phyloP scores from a whole-genome alignment of 164 flowering plant genomes.

The Sextonia rubra region DNA sequence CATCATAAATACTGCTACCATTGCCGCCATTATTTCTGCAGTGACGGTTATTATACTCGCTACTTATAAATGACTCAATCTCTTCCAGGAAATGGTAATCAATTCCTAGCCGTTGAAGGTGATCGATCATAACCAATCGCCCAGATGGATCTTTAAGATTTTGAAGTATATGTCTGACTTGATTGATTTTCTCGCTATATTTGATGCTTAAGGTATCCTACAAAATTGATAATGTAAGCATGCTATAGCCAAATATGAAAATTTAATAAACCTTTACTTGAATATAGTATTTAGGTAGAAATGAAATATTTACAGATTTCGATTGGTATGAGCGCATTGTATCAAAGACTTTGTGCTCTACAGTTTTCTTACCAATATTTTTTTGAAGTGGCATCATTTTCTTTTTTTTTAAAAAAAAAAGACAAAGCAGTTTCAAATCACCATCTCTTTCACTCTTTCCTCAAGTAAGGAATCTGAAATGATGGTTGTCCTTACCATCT shows the following conservation, averaged over 20 bases:
- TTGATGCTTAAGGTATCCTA: background rate
- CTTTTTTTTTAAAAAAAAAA: no score
- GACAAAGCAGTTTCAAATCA: no score
- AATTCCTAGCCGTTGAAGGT: conserved; percentile 26
- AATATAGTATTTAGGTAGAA: no score
- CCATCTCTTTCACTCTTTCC: no score
- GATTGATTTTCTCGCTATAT: background rate
- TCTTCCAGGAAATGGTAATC: conserved; percentile 29
- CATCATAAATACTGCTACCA: conserved; percentile 8
- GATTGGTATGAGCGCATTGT: no score
- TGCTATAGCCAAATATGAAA: background rate
- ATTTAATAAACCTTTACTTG: no score
- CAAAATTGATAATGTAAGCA: background rate
- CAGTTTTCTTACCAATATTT: no score
- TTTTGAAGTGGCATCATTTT: no score
- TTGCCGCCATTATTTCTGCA: background rate
- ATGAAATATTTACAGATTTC: no score
- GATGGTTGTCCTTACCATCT: no score
- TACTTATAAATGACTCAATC: conserved; percentile 15
- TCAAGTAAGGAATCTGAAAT: no score
- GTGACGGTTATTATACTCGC: background rate
- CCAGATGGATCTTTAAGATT: conserved; percentile 3
- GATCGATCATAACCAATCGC: conserved; percentile 23
- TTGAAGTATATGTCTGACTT: background rate
- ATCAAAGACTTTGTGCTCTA: no score